These are phyloP conservation scores for Asterella californica DNA, from an alignment of 225 moss, liverwort and hornwort species.

Conservation along the genomic window DNA sequence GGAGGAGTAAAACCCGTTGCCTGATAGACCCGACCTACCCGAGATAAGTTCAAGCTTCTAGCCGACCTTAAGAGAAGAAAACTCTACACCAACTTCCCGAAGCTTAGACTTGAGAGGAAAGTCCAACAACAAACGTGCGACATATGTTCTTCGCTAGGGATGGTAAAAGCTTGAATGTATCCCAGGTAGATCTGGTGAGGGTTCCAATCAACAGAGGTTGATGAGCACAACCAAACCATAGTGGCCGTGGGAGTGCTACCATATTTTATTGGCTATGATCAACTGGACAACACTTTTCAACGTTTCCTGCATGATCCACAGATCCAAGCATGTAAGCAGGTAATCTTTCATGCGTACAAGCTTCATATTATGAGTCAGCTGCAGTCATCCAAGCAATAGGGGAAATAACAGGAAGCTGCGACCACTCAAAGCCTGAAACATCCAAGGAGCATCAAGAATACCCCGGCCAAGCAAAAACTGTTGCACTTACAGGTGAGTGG, in stretches of 20 bases:
- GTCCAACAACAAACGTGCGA: neutral
- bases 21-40: neutral
- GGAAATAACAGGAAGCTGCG: neutral
- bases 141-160: neutral
- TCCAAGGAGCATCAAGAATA: neutral
- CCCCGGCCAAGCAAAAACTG: too few species aligned
- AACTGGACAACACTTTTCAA: constrained; percentile 31
- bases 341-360: too few species aligned
- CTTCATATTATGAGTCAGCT: neutral
- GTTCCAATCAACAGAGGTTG: neutral
- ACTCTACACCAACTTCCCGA: neutral
- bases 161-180: constrained; percentile 7
- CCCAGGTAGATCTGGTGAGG: neutral
- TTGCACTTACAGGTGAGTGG: constrained; percentile 36
- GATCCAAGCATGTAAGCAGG: neutral
- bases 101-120: neutral
- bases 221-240: neutral
- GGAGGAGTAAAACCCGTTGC: too few species aligned
- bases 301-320: constrained; percentile 13
- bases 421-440: neutral
- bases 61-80: neutral
- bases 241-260: constrained; percentile 13
- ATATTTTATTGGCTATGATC: constrained; percentile 37
- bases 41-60: neutral
- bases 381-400: too few species aligned